Conservation (phyloP, 2,329 filamentous ascomycete species). For the Talaromyces sp. region DNA sequence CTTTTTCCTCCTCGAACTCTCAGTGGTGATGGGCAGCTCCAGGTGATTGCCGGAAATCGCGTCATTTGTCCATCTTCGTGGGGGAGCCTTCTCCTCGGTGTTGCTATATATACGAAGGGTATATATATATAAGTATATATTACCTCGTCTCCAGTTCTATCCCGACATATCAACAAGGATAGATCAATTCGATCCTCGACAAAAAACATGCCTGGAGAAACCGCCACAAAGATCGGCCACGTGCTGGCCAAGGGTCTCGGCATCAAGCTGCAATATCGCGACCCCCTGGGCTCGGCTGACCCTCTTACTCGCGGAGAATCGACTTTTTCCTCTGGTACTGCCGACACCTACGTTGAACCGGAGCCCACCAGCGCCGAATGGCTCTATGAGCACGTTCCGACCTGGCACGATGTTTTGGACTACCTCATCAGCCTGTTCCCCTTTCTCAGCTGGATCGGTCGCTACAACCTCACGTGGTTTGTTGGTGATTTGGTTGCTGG, state of each 20-base stretch:
- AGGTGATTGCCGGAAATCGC: neutral
- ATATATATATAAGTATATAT: neutral
- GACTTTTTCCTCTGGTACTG: slow-evolving; percentile 65
- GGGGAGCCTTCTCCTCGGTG: neutral
- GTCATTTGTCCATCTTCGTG: neutral
- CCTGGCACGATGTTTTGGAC: slow-evolving; percentile 44
- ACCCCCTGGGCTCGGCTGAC: slow-evolving; percentile 51
- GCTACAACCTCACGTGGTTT: slow-evolving; percentile 88
- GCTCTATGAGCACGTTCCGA: slow-evolving; percentile 61
- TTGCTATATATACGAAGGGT: neutral
- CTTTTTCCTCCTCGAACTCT: slow-evolving; percentile 10
- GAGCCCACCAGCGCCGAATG: slow-evolving; percentile 73
- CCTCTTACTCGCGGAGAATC: slow-evolving; percentile 73
- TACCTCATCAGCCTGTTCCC: slow-evolving; percentile 77
- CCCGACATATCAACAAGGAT: neutral
- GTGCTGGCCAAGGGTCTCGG: slow-evolving; percentile 71
- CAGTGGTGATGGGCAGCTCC: slow-evolving; percentile 1
- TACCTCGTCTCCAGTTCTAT: neutral
- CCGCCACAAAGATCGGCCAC: slow-evolving; percentile 60
- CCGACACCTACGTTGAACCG: slow-evolving; percentile 75
- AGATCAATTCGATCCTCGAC: neutral
- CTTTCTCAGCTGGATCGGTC: slow-evolving; percentile 79
- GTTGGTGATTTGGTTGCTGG: slow-evolving; percentile 84
- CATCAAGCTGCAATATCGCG: slow-evolving; percentile 71
- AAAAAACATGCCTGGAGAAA: slow-evolving; percentile 28